Evolutionary conservation across 441 rosid species (phyloP), one percentile per base, ranked within the genome.

Genomic region (Euphorbia schlechtendalii): DNA sequence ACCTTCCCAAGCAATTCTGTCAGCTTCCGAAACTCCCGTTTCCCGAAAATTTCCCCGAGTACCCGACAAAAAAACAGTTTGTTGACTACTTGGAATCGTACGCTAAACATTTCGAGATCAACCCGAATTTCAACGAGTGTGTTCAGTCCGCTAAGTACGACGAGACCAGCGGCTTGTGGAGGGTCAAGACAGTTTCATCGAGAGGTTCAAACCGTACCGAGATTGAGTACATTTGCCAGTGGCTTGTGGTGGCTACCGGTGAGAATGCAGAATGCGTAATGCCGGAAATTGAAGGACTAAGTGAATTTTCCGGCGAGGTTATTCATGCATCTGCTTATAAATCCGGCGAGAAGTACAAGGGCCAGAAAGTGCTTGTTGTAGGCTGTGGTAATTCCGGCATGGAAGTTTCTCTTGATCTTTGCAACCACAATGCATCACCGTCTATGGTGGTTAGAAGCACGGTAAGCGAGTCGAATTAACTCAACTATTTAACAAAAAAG

Each of bases 361-460:
- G 89, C 3, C 82, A 92, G 75, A 73, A 70, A 17, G 96, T 92
- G 0, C 73, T 92, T 5, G 96, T 92, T 0, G 96, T 92, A 4
- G 98, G 98, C 25, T 89, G 98, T 51, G 96, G 96, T 15, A 87
- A 92, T 76, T 89, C 98, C 1, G 96, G 96, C 56, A 92, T 92
- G 98, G 96, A 92, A 63, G 84, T 88, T 11, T 86, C 92, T 69
- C 86, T 89, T 8, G 98, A 92, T 72, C 90, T 92, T 10, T 82
- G 83, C 53, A 86, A 85, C 51, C 78, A 89, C 68, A 74, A 73
- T 24, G 90, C 88, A 3, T 75, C 28, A 20, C 96, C 96, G 48
- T 84, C 87, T 22, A 82, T 92, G 91, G 98, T 88, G 58, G 89
- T 86, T 61, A 82, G 96, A 20, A 84, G 82, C 81, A 81, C 92